Base-by-base conservation (phyloP, 768 basidiomycete genomes). In the Tremella fuciformis region DNA sequence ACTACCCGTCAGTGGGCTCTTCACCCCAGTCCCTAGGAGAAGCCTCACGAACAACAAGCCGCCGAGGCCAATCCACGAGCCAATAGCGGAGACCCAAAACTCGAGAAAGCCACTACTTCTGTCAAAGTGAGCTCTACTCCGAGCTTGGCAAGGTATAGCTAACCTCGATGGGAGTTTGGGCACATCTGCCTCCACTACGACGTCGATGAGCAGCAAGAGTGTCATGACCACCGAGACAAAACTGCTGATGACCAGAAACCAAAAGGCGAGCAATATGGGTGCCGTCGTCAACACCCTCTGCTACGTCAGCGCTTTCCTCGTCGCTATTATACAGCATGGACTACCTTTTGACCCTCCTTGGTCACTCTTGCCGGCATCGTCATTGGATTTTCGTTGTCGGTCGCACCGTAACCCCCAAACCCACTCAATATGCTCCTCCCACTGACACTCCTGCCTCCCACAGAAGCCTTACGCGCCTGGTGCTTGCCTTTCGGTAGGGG, bases 21-120 rank as follows among this genome's bases (percentile, higher is more conserved):
- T 8, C 18, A 50, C 42, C n/a, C 13, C 29, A 19, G 18, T 38
- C 2, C 2, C 29, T 18, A 4, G 15, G 15, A 11, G 13, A 16
- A 21, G 24, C 53, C 71, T 58, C 39, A 73, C 73, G 54, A 75
- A 77, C 34, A 77, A 26, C 2, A 77, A 59, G 1, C 65, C 70
- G 13, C 68, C 74, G 1, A 77, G 22, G 13, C 71, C 74, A 13
- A 70, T 70, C 75, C 75, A 77, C 3, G 69, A 63, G 1, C 74
- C 75, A 4, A 77, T 56, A 13, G 58, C 63, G 0, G 75, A 68
- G 8, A 75, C 49, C 75, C 75, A 77, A 53, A 75, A 70, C 48
- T 72, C 71, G 46, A 61, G 48, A 41, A 77, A 72, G 3, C 75
- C 75, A 50, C 65, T 70, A 48, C 75, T 73, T 44, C 75, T 67